Percentiles rank a stretch among this genome's conserved stretches.
Evolutionary conservation across 805 yeast species (phyloP).

Genomic region (Wickerhamomyces bisporus): DNA sequence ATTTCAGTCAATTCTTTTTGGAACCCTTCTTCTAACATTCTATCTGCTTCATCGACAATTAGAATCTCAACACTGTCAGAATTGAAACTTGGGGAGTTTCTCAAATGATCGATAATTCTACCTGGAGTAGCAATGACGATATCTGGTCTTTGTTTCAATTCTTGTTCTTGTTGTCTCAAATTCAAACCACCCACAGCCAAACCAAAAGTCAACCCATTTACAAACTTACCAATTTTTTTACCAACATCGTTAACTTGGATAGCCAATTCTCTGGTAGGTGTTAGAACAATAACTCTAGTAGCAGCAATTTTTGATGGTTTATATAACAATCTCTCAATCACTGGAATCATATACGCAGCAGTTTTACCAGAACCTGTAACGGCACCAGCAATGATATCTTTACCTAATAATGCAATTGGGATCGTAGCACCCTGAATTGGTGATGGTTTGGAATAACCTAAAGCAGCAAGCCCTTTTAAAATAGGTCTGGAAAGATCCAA

Average conservation of each 20-base stretch:
- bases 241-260: conserved; percentile 96
- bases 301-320: conserved; percentile 83
- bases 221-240: conserved; percentile 71
- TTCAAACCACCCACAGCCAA: conserved; percentile 98
- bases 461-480: conserved; percentile 69
- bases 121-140: conserved; percentile 98
- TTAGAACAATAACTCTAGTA: conserved; percentile 83
- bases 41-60: conserved; percentile 96
- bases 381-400: conserved; percentile 98
- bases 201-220: conserved; percentile 76
- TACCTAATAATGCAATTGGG: conserved; percentile 90
- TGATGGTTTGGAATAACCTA: conserved; percentile 86
- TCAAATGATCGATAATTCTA: conserved; percentile 92
- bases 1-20: conserved; percentile 92
- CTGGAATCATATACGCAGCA: conserved; percentile 96
- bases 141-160: conserved; percentile 88
- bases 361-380: conserved; percentile 99
- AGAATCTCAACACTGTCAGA: conserved; percentile 89
- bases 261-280: conserved; percentile 98
- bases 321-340: conserved; percentile 84
- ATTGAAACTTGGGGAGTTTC: conserved; percentile 89
- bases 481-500: conserved; percentile 87
- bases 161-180: conserved; percentile 92
- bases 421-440: conserved; percentile 92
- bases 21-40: conserved; percentile 99